Percentiles rank a stretch among this genome's conserved stretches.
phyloP scores from a whole-genome alignment of 2,329 filamentous ascomycete species.

The Nothopassalora personata region DNA sequence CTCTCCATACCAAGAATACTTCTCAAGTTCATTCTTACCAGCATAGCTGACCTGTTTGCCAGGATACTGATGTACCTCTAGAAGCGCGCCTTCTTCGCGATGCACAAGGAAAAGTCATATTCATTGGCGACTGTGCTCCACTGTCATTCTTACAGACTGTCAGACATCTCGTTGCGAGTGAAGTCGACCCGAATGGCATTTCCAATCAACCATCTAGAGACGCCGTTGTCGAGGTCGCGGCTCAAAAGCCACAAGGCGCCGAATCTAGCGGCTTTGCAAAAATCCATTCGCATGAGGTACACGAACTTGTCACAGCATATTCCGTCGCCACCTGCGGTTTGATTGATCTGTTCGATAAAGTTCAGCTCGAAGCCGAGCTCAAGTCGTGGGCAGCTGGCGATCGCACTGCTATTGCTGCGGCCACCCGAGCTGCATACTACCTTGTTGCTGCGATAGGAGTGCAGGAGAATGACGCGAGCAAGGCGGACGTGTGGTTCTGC shows the following conservation, averaged over 20 bases:
- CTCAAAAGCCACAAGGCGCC: not conserved
- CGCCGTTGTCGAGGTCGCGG: conserved; percentile 21
- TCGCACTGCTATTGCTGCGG: conserved; percentile 30
- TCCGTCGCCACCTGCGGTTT: conserved; percentile 44
- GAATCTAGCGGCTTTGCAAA: conserved; percentile 12
- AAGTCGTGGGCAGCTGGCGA: conserved; percentile 24
- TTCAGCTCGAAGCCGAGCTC: conserved; percentile 28
- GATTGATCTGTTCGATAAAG: conserved; percentile 45
- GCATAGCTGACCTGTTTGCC: not conserved
- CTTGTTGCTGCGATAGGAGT: conserved; percentile 48
- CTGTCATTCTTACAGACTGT: conserved; percentile 51
- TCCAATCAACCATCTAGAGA: conserved; percentile 16
- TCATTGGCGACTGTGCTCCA: conserved; percentile 51
- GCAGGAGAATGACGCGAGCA: conserved; percentile 38
- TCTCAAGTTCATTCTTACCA: not conserved
- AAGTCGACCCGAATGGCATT: conserved; percentile 37
- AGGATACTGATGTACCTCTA: conserved; percentile 38
- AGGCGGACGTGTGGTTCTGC: conserved; percentile 45
- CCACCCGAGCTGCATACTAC: conserved; percentile 46
- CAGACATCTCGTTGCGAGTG: conserved; percentile 45
- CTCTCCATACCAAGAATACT: too few species aligned
- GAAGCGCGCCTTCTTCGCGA: conserved; percentile 47
- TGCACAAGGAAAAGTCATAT: conserved; percentile 50
- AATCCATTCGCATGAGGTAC: conserved; percentile 37
- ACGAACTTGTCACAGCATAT: conserved; percentile 40